Evolutionary conservation across 2,329 filamentous ascomycete species (phyloP).

Genomic region (Nigrograna mackinnonii): DNA sequence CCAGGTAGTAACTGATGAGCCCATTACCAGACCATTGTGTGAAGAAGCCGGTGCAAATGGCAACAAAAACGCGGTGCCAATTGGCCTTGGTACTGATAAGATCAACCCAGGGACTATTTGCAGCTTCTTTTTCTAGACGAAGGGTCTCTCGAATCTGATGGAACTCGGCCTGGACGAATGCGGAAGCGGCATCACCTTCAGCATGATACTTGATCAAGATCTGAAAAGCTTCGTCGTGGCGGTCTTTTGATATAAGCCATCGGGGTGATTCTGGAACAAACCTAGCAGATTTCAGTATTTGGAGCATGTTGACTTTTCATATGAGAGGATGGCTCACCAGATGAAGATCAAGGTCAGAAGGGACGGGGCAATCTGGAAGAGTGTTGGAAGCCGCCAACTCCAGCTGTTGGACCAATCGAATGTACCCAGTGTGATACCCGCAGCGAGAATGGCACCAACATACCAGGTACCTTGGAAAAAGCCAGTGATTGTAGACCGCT

Average conservation of each 20-base stretch:
- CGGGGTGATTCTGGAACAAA: constrained; percentile 71
- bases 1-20: constrained; percentile 62
- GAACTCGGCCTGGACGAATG: constrained; percentile 68
- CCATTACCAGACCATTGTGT: constrained; percentile 70
- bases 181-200: constrained; percentile 56
- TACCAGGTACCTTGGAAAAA: constrained; percentile 73
- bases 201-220: constrained; percentile 68
- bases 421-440: constrained; percentile 67
- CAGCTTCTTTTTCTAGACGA: constrained; percentile 57
- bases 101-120: constrained; percentile 59
- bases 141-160: constrained; percentile 69
- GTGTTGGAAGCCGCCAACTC: constrained; percentile 69
- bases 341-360: no score
- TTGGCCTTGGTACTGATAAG: constrained; percentile 67
- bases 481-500: constrained; percentile 67
- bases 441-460: constrained; percentile 59
- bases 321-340: no score
- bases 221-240: constrained; percentile 62
- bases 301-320: no score
- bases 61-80: constrained; percentile 64
- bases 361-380: constrained; percentile 67
- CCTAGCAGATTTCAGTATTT: constrained; percentile 66
- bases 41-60: constrained; percentile 66
- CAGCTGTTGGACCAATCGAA: constrained; percentile 61
- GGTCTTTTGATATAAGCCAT: constrained; percentile 67